Evolutionary conservation across 169 alveolate genomes (phyloP).

Genomic region (Plasmodium relictum): DNA sequence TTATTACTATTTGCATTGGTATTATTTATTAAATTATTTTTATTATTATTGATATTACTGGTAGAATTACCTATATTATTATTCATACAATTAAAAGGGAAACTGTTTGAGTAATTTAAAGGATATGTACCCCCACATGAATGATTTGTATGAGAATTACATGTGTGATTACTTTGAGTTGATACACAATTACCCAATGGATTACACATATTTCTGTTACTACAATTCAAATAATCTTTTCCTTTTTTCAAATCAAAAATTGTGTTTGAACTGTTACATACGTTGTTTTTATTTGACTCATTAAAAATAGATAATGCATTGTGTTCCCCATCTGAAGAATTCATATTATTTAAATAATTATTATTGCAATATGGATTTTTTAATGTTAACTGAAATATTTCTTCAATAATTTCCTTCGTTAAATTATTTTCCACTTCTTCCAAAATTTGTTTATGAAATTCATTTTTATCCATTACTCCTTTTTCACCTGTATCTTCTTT

Average conservation of each 20-base stretch:
- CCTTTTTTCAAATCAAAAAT: constrained; percentile 37
- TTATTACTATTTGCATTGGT: background rate
- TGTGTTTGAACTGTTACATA: background rate
- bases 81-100: constrained; percentile 13
- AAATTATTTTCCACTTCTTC: constrained; percentile 44
- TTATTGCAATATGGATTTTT: constrained; percentile 34
- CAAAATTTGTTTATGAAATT: constrained; percentile 13
- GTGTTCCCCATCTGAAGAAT: constrained; percentile 21
- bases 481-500: background rate
- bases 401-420: constrained; percentile 59
- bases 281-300: background rate
- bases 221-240: constrained; percentile 9
- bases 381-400: constrained; percentile 35
- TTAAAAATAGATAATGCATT: constrained; percentile 5
- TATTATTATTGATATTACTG: background rate
- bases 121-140: background rate
- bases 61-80: background rate
- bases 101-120: background rate
- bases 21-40: background rate
- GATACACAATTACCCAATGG: background rate
- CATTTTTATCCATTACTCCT: constrained; percentile 1
- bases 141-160: background rate
- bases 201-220: constrained; percentile 9
- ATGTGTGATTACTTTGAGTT: background rate
- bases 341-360: constrained; percentile 12